Evolutionary conservation across 306 rosid species (phyloP).

Genomic region (Sindora glabra): DNA sequence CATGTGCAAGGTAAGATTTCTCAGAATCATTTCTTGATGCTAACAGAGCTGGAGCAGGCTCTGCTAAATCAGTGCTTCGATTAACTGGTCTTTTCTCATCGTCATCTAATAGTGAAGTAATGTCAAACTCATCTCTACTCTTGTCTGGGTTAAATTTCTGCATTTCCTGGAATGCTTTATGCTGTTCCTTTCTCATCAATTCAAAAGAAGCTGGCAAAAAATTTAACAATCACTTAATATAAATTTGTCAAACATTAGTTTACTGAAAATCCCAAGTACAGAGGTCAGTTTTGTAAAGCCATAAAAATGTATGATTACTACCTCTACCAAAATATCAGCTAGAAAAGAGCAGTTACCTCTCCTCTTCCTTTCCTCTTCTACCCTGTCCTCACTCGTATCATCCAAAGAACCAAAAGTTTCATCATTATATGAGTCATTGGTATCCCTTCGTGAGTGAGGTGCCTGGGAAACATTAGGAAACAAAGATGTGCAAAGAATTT

Average conservation of each 20-base stretch:
- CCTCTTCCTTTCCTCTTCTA: constrained; percentile 93
- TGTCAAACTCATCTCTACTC: constrained; percentile 47
- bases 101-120: constrained; percentile 40
- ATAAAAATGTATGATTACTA: not conserved
- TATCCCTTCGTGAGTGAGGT: constrained; percentile 66
- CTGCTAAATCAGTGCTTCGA: constrained; percentile 40
- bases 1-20: constrained; percentile 42
- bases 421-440: constrained; percentile 49
- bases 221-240: constrained; percentile 17
- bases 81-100: constrained; percentile 38
- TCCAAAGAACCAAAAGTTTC: constrained; percentile 95
- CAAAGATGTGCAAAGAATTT: not conserved
- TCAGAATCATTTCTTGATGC: constrained; percentile 50
- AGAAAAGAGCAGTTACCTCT: constrained; percentile 55
- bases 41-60: constrained; percentile 21
- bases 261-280: constrained; percentile 6
- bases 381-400: constrained; percentile 66
- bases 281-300: not conserved
- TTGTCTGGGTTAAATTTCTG: constrained; percentile 52
- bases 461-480: constrained; percentile 49
- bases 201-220: constrained; percentile 72
- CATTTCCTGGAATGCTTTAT: constrained; percentile 63
- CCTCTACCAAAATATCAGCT: constrained; percentile 2
- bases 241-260: not conserved
- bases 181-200: constrained; percentile 93